Conservation (phyloP, 495 filamentous ascomycete species). For the Lentithecium fluviatile region DNA sequence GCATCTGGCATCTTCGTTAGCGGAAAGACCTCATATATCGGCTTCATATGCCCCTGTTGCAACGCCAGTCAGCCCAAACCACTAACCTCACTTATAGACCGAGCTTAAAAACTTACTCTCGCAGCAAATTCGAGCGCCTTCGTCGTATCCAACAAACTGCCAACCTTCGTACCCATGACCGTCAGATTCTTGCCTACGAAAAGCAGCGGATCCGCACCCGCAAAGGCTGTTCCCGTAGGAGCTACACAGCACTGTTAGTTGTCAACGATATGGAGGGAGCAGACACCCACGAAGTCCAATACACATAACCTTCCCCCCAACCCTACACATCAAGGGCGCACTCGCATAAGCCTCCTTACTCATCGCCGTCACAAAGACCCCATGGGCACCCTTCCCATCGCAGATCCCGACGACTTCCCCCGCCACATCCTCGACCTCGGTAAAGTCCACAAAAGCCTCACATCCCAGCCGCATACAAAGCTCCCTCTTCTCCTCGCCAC, state of each 20-base stretch:
- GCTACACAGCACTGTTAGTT: slow-evolving; percentile 22
- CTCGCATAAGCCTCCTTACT: slow-evolving; percentile 46
- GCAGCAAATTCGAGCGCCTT: slow-evolving; percentile 50
- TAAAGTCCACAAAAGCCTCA: slow-evolving; percentile 54
- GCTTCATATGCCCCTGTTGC: slow-evolving; percentile 43
- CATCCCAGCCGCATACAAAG: slow-evolving; percentile 51
- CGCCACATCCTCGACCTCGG: slow-evolving; percentile 41
- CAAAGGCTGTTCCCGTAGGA: slow-evolving; percentile 13
- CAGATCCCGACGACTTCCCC: slow-evolving; percentile 46
- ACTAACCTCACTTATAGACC: not conserved
- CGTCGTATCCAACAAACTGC: slow-evolving; percentile 49
- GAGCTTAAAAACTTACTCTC: slow-evolving; percentile 19
- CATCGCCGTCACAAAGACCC: slow-evolving; percentile 53
- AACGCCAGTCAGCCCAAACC: not conserved
- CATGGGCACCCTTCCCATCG: slow-evolving; percentile 52
- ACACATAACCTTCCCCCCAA: slow-evolving; percentile 51
- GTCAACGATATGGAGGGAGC: not conserved
- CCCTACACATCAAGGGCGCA: slow-evolving; percentile 40
- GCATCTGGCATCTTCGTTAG: slow-evolving; percentile 40
- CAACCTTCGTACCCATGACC: slow-evolving; percentile 51
- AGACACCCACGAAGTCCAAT: slow-evolving; percentile 37
- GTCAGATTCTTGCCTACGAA: slow-evolving; percentile 49
- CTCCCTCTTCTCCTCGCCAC: slow-evolving; percentile 45
- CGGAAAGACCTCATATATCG: slow-evolving; percentile 40
- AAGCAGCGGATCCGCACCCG: slow-evolving; percentile 47